Base-by-base conservation (phyloP, 352 stramenopile genomes). In the Globisporangium rhizosaccharum region DNA sequence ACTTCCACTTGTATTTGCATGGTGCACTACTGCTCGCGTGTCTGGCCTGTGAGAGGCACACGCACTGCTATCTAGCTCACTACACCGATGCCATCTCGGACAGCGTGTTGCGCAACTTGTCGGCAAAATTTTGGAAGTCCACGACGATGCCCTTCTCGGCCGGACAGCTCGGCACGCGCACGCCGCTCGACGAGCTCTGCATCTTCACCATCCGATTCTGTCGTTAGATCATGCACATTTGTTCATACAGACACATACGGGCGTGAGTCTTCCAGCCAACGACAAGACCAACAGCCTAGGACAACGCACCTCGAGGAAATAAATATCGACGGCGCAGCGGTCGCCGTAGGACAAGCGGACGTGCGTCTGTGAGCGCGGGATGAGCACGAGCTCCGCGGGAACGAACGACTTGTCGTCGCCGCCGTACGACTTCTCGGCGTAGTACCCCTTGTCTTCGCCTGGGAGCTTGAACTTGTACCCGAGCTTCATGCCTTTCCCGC, bases 251-350 rank as follows among this genome's bases (percentile, higher is more conserved):
- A 33, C 6, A 6, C 28, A 33, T 1, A 33, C 28, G 28, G 28
- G 28, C 2, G 28, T 33, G 28, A 33, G 28, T 3, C 28, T 33
- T 33, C 48, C 9, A 33, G 44, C 53, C 11, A 59, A 10, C 12
- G 12, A 18, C 11, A 14, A 51, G 15, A 25, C 20, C 50, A 10
- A 36, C 18, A 23, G n/a, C 7, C 30, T 50, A 47, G 47, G 18
- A 39, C 33, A 49, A 55, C 69, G 39, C 68, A 92, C 85, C 85
- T 92, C 79, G 62, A 94, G 74, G 56, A 94, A 94, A 90, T 90
- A 92, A 87, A 94, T 90, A 90, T 94, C 85, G 71, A 94, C 83
- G 55, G 81, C 85, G 67, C 79, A 92, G 26, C 85, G 82, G 59
- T 94, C 82, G 53, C 75, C 83, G 66, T 94, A 94, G 41, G 80